Evolutionary conservation across 2,329 filamentous ascomycete genomes (phyloP), one percentile per base, ranked within the genome.

Genomic region (Rhinocladiella similis): DNA sequence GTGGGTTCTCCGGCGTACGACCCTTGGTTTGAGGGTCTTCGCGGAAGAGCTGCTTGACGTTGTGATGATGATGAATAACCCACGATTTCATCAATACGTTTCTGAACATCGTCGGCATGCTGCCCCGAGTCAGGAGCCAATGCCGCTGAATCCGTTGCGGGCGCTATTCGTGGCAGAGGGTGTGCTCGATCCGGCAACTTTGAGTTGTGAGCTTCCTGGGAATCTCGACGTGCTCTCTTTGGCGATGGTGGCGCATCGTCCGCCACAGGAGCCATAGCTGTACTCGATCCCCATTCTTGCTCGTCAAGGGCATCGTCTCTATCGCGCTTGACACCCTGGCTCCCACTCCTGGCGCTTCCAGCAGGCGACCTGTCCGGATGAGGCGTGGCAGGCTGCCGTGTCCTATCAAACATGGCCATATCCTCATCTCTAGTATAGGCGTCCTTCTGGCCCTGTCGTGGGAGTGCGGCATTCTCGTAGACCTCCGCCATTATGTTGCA

Each of bases 401-500:
- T 74, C 59, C 68, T 69, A 53, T 75, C 73, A 54, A 70, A 66
- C 20, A 62, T 53, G 46, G 67, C 60, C 7, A 60, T 49, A 48
- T 66, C 69, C 42, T 69, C 68, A 53, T 73, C 70, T 57, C 67
- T 72, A 38, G 72, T 72, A 62, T 77, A 78, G 7, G 66, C 63
- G 18, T 66, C 63, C 55, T 72, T 70, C 52, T 75, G 74, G 57
- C 71, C 74, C 42, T 75, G 71, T 46, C 70, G 72, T 56, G 76
- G 74, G 45, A 76, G 64, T 12, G 73, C 69, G 53, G 73, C 73
- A 54, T 67, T 72, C 59, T 79, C 76, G 61, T 79, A 79, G 22
- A 78, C 70, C 35, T 75, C 84, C 35, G 85, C 83, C 78, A 97
- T 88, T 52, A 90, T 80, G 53, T 88, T 86, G 65, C 92, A 89